Base-by-base conservation (phyloP, 2,329 filamentous ascomycete species). In the Davidsoniella neocaledoniae region DNA sequence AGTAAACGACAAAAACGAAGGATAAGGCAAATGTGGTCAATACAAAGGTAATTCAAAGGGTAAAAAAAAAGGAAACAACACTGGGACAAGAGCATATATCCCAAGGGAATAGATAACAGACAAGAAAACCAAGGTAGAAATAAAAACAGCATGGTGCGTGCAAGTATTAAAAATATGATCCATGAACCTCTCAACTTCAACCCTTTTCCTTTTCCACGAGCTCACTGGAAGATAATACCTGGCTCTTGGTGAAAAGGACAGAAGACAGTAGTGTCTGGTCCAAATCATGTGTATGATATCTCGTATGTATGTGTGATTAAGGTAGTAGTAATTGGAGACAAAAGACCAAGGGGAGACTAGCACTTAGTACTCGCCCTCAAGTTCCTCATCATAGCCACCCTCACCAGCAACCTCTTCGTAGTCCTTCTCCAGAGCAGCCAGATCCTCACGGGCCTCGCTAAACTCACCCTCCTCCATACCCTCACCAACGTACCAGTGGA, bases 381-480 rank as follows among this genome's bases (percentile, higher is more conserved):
- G 73, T 61, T 80, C 80, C 43, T 77, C 77, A 14, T 75, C 70
- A 57, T 80, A 70, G 56, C 70, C 68, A 56, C 81, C 84, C 66
- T 88, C 83, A 62, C 72, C 76, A 54, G 83, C 83, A 58, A 88
- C 83, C 72, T 88, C 84, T 66, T 87, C 83, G 63, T 90, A 90
- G 60, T 90, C 84, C 71, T 82, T 85, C 73, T 90, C 85, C 33
- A 91, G 72, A 44, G 85, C 85, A 55, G 85, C 85, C 54, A 91
- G 72, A 64, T 91, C 85, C 70, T 91, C 85, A 58, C 85, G 81
- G 54, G 85, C 85, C 67, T 91, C 85, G 55, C 80, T 83, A 70
- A 91, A 91, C 66, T 91, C 85, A 59, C 85, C 85, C 65, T 91
- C 85, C 70, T 91, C 85, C 85, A 91, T 91, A 68, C 85, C 85